Evolutionary conservation across 345 rosid species (phyloP), one percentile per base, ranked within the genome.

Genomic region (Citrus trifoliata): DNA sequence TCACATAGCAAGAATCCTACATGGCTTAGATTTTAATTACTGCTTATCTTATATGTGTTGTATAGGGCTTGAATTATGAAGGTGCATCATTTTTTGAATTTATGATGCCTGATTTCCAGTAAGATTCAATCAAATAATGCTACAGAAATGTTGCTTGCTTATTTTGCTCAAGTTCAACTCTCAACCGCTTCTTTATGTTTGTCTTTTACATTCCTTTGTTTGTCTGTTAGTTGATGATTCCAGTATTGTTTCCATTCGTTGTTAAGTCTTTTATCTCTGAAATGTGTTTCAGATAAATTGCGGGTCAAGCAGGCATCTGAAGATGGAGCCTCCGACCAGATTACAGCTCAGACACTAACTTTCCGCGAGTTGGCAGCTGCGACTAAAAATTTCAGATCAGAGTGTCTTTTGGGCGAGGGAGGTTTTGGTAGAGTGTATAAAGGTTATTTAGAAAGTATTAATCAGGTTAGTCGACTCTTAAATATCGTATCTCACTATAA

Each of bases 381-480:
- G 56, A 91, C 98, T 76, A 90, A 88, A 73, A 91, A 94, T 79
- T 94, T 94, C 81, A 85, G 93, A 76, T 88, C 86, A 67, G 95
- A 92, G 81, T 91, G 90, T 80, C 93, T 91, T 70, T 77, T 94
- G 79, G 98, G 98, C 4, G 98, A 93, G 84, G 98, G 97, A 67
- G 98, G 98, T 24, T 93, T 94, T 46, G 98, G 98, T 51, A 85
- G 92, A 81, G 98, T 93, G 21, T 89, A 92, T 85, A 93, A 87
- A 84, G 98, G 98, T 46, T 85, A 88, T 65, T 79, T 93, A 78
- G 90, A 89, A 24, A 87, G 83, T 71, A 84, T 78, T 61, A 83
- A 80, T 80, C 91, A 91, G 98, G 98, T 94, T 83, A 55, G 76
- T 79, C 65, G 19, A 19, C 79, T 71, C 32, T 32, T 40, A 37